Base-by-base conservation (phyloP, 495 filamentous ascomycete species). In the Daldinia caldariorum region DNA sequence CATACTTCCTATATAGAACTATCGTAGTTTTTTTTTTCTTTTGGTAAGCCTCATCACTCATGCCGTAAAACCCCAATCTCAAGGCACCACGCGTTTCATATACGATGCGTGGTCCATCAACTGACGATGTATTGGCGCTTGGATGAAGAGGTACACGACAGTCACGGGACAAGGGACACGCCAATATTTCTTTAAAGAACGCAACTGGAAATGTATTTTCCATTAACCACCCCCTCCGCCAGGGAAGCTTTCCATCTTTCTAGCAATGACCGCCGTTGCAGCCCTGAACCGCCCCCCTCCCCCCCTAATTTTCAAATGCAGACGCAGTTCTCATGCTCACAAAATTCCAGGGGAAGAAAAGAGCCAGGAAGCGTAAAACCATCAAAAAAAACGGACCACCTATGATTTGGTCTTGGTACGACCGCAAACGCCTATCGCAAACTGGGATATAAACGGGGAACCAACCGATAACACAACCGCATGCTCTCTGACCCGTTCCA, bases 221-320 rank as follows among this genome's bases (percentile, higher is more conserved):
- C 65, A 72, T 72, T 72, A 66, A 62, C 65, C 65, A 63, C 53
- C 57, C 32, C 32, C 65, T 69, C 65, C 65, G 39, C 65, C 61
- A 57, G 16, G 50, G 20, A 41, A 53, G 16, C 41, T 13, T 14
- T 41, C 18, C 43, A 20, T 38, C 43, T 53, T 50, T 41, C 57
- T 60, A 56, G 6, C 50, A 32, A 57, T 18, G 68, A 45, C 60
- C 64, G 38, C 55, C 51, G 34, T 45, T 61, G 14, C 41, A 41
- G 37, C 58, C 63, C 58, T 59, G 37, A 59, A 18, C 26, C n/a
- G n/a, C n/a, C n/a, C n/a, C 54, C 22, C 47, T 22, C 9, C 18
- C 34, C 54, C 32, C 45, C 31, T 13, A 45, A 39, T 62, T 57
- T 65, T 58, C n/a, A 34, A 67, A 69, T 59, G 61, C 70, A 62